Evolutionary conservation across 805 yeast genomes (phyloP).

Genomic region (Zygotorulaspora sp.): DNA sequence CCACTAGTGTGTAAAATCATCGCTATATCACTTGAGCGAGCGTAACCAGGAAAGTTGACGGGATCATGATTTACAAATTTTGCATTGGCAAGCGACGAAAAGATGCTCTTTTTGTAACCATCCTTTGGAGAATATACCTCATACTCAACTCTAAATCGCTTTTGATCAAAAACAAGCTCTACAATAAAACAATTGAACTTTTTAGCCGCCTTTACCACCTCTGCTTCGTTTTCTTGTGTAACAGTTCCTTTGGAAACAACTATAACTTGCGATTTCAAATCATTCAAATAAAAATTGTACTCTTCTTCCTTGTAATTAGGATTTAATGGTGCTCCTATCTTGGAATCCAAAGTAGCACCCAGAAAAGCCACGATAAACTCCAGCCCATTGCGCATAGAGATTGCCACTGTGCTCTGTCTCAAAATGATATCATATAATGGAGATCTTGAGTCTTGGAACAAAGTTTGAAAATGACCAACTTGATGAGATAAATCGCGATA

Average conservation of each 20-base stretch:
- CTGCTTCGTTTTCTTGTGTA: constrained; percentile 29
- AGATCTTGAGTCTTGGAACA: constrained; percentile 40
- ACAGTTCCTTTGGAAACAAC: constrained; percentile 53
- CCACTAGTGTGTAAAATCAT: constrained; percentile 70
- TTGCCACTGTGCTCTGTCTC: constrained; percentile 49
- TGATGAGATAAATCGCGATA: constrained; percentile 43
- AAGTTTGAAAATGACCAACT: constrained; percentile 47
- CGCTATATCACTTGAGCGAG: constrained; percentile 52
- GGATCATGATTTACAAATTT: constrained; percentile 30
- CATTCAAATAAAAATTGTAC: constrained; percentile 60
- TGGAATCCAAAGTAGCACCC: constrained; percentile 51
- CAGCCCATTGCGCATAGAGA: constrained; percentile 55
- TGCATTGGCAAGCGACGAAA: constrained; percentile 29
- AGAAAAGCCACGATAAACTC: constrained; percentile 56
- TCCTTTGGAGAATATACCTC: constrained; percentile 31
- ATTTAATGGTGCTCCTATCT: constrained; percentile 66
- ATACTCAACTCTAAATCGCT: constrained; percentile 42
- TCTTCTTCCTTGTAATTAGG: constrained; percentile 57
- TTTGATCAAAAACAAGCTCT: constrained; percentile 46
- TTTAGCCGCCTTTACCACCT: constrained; percentile 49
- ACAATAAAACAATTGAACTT: constrained; percentile 46
- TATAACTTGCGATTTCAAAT: constrained; percentile 52
- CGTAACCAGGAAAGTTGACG: constrained; percentile 39
- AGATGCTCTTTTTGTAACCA: constrained; percentile 23
- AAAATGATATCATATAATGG: constrained; percentile 37